These are phyloP conservation scores for Bauhinia variegata DNA, from an alignment of 306 rosid species.

Conservation along the genomic window DNA sequence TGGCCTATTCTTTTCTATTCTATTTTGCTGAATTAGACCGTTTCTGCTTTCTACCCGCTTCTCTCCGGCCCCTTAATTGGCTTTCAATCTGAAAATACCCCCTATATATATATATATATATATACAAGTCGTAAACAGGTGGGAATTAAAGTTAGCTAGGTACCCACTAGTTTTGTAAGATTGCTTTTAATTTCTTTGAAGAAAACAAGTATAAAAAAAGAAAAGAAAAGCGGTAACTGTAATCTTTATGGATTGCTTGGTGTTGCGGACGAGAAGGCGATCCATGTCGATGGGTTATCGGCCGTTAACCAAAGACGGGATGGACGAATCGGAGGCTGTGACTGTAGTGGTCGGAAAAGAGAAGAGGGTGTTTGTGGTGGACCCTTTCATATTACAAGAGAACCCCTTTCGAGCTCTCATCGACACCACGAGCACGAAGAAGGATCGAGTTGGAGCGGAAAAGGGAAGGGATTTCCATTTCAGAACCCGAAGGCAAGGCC, in stretches of 20 bases:
- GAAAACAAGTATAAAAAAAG: too few species aligned
- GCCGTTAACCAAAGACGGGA: constrained; percentile 40
- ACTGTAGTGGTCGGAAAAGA: constrained; percentile 86
- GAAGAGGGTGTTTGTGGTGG: constrained; percentile 78
- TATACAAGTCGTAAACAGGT: too few species aligned
- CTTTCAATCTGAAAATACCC: constrained; percentile 34
- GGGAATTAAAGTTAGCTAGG: too few species aligned
- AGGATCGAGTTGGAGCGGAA: neutral
- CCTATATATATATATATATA: too few species aligned
- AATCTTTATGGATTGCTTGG: constrained; percentile 70
- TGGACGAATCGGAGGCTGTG: constrained; percentile 48
- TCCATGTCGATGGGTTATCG: constrained; percentile 55
- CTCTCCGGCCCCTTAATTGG: constrained; percentile 29
- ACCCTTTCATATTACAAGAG: constrained; percentile 72
- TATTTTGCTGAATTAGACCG: neutral
- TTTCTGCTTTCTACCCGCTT: neutral
- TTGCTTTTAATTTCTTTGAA: too few species aligned
- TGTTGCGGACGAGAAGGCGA: constrained; percentile 63
- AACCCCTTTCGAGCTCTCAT: constrained; percentile 72
- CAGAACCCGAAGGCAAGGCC: constrained; percentile 13
- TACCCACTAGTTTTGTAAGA: too few species aligned
- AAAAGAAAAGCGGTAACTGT: neutral
- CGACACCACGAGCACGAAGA: constrained; percentile 57
- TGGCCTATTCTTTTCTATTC: constrained; percentile 33
- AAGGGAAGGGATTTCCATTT: neutral